A percentile compares a stretch with the other conserved stretches of the same genome.
Conservation (phyloP, 495 filamentous ascomycete species). For the Podospora comata region DNA sequence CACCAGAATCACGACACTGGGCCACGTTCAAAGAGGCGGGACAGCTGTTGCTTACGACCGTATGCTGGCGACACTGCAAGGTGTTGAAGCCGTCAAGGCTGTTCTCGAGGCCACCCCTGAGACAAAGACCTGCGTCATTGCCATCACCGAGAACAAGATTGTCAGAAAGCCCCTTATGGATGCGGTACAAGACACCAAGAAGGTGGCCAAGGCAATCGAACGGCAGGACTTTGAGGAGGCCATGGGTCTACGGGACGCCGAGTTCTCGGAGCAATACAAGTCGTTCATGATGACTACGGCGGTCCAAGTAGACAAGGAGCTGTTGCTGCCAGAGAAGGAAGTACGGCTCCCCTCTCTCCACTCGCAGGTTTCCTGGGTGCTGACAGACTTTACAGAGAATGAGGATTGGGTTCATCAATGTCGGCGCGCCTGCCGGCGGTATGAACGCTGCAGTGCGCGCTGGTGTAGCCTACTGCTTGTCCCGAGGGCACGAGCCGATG, state of each 20-base stretch:
- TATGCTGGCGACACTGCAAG: constrained; percentile 88
- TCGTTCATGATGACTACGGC: constrained; percentile 86
- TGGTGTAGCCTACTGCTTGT: constrained; percentile 91
- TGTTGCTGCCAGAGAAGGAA: constrained; percentile 65
- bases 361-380: not conserved
- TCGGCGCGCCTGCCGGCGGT: constrained; percentile 96
- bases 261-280: constrained; percentile 90
- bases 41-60: constrained; percentile 91
- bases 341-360: constrained; percentile 41
- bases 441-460: constrained; percentile 97
- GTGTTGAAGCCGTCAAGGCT: constrained; percentile 92
- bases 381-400: constrained; percentile 59
- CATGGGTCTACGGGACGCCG: constrained; percentile 82
- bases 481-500: constrained; percentile 86
- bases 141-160: constrained; percentile 97
- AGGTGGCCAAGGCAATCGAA: constrained; percentile 76
- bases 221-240: constrained; percentile 78
- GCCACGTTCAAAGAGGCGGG: constrained; percentile 94
- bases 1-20: constrained; percentile 90
- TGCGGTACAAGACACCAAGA: constrained; percentile 79
- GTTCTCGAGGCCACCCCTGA: constrained; percentile 89
- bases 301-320: constrained; percentile 42
- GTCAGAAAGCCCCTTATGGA: constrained; percentile 81
- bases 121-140: constrained; percentile 89
- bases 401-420: constrained; percentile 92